phyloP scores from a whole-genome alignment of 2,329 filamentous ascomycete genomes.

The Diplodia intermedia region DNA sequence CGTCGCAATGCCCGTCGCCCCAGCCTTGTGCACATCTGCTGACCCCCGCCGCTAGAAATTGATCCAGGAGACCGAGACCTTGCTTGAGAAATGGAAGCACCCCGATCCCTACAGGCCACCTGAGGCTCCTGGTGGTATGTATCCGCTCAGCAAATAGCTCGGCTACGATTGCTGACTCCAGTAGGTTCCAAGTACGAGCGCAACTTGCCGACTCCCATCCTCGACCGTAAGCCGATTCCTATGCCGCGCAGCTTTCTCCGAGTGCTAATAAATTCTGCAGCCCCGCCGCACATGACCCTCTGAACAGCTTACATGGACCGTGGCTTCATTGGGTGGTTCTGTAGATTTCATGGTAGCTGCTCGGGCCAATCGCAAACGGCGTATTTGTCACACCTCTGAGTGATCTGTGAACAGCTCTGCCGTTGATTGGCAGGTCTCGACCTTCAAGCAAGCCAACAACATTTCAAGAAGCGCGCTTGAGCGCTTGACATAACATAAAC shows the following conservation, averaged over 20 bases:
- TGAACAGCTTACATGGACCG: slow-evolving; percentile 17
- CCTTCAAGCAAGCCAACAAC: background rate
- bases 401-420: background rate
- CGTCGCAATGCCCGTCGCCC: slow-evolving; percentile 36
- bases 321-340: slow-evolving; percentile 8
- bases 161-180: slow-evolving; percentile 33
- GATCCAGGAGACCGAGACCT: slow-evolving; percentile 83
- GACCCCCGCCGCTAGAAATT: slow-evolving; percentile 67
- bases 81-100: slow-evolving; percentile 95
- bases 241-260: background rate
- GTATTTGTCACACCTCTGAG: slow-evolving; percentile 16
- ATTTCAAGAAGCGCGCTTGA: background rate
- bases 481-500: background rate
- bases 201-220: slow-evolving; percentile 80
- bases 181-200: slow-evolving; percentile 94
- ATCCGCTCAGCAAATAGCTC: slow-evolving; percentile 34
- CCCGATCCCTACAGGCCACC: slow-evolving; percentile 91
- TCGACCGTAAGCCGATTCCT: slow-evolving; percentile 72
- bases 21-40: background rate
- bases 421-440: background rate
- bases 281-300: slow-evolving; percentile 31
- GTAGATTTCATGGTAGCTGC: slow-evolving; percentile 3
- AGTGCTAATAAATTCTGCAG: slow-evolving; percentile 11
- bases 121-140: slow-evolving; percentile 87
- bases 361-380: slow-evolving; percentile 21